A percentile compares a stretch with the other conserved stretches of the same genome.
Conservation (phyloP, 2,329 filamentous ascomycete genomes). For the Diaporthe citrichinensis region DNA sequence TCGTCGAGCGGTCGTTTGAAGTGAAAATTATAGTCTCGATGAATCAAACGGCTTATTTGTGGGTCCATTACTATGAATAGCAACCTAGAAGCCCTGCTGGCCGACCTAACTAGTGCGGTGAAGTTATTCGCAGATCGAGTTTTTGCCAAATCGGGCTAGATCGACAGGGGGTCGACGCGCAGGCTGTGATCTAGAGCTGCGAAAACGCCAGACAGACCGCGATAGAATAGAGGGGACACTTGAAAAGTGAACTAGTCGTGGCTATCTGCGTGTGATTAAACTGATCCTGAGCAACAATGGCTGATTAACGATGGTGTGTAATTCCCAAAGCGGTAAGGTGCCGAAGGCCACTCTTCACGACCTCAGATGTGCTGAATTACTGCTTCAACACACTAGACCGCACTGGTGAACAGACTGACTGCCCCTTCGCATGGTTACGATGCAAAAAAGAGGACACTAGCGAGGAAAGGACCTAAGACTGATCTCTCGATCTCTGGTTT, state of each 20-base stretch:
- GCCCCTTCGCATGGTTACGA: background rate
- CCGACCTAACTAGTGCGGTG: background rate
- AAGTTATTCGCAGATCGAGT: background rate
- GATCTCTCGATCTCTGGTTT: background rate
- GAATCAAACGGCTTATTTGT: background rate
- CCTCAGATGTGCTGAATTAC: background rate
- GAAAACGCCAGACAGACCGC: too few species aligned
- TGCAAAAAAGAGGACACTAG: background rate
- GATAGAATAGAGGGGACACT: too few species aligned
- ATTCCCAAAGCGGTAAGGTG: background rate
- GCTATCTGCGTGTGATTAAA: background rate
- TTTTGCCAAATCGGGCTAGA: background rate
- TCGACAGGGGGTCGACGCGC: background rate
- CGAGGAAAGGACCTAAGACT: background rate
- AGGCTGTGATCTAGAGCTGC: too few species aligned
- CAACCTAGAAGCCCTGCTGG: background rate
- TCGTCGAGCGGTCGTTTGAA: background rate
- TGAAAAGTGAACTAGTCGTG: background rate
- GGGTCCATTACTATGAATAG: background rate
- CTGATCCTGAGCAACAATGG: background rate
- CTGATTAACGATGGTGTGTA: background rate
- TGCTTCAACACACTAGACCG: background rate
- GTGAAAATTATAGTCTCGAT: background rate
- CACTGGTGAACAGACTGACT: rapidly evolving
- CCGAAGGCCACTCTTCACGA: too few species aligned